Base-by-base conservation (phyloP, 2,329 filamentous ascomycete genomes). In the Fusarium transvaalense region DNA sequence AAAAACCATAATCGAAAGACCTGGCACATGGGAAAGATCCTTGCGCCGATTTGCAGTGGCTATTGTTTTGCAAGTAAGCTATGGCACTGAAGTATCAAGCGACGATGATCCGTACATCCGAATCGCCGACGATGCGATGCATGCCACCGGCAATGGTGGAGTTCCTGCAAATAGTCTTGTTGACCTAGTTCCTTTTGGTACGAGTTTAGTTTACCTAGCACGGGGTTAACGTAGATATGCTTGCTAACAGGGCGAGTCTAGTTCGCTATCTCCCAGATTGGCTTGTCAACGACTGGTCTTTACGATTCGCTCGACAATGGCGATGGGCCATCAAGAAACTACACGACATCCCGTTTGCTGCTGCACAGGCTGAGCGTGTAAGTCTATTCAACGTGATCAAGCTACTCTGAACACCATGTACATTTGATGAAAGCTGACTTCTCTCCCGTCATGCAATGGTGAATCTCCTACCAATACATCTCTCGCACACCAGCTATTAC, bases 101-200 rank as follows among this genome's bases (percentile, higher is more conserved):
- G 71, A 78, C 17, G 57, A 75, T 21, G 75, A 78, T 45, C 74
- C 76, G 6, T 75, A 78, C 61, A 72, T 76, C 37, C 61, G 73
- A 48, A 76, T 77, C 27, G 74, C 75, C 43, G 71, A 76, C 48
- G 72, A 76, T 42, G 75, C 75, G 23, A 75, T 76, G 71, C 71
- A 76, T 52, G 74, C 75, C 27, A 77, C 75, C 23, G 69, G 75
- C 3, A 77, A 77, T 34, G 75, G 75, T 15, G 75, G 75, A 34
- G 72, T 75, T 37, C 75, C 74, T 10, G 75, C 73, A 23, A 73
- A 74, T 59, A 77, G 74, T 43, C 66, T 84, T 21, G 80, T 85
- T 41, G 84, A 86, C 65, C 73, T 83, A 51, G 80, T 85, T 48
- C 84, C 84, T 4, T 47, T 66, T 15, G 75, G 76, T 78, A 71